Base-by-base conservation (phyloP, 371 early-diverging fungal genomes). In the Massospora cicadina region DNA sequence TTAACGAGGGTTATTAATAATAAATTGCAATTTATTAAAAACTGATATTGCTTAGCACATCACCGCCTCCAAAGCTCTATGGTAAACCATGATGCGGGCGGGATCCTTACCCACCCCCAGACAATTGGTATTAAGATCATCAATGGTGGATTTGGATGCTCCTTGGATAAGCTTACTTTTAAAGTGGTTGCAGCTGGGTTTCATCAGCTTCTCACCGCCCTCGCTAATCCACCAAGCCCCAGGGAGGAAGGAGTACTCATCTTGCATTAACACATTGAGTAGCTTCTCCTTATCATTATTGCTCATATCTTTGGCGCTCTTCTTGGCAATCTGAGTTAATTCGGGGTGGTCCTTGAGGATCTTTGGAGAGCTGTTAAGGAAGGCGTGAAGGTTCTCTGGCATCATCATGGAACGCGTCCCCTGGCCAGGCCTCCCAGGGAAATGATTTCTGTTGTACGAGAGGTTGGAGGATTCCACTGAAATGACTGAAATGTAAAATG, bases 211-310 rank as follows among this genome's bases (percentile, higher is more conserved):
- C 55, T 30, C 63, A 12, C 54, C 32, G 17, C 63, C 55, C 30
- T 54, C 25, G 29, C 29, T 55, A 27, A 63, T 63, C 63, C 63
- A 63, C 63, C 63, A 63, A 31, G 63, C 63, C 17, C 63, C 55
- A 29, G 63, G 53, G n/a, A 63, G 17, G 55, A 63, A 63, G 2
- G 54, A 53, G 23, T 54, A 55, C 27, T 63, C 24, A 43, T 63
- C n/a, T 12, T 53, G 43, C 55, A 54, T 63, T 26, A 63, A 33
- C 23, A 54, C 7, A 2, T 63, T 43, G 2, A 63, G 55, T 21
- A 7, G 5, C 57, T 13, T 17, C 5, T n/a, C 17, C 63, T 26
- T 63, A 53, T 12, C 26, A 2, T 2, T 28, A 17, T 17, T 63
- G 43, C 26, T 62, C 62, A 28, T 62, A 7, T 62, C 62, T 13